phyloP scores from a whole-genome alignment of 2,329 filamentous ascomycete species.

The Phaeomoniella chlamydospora region DNA sequence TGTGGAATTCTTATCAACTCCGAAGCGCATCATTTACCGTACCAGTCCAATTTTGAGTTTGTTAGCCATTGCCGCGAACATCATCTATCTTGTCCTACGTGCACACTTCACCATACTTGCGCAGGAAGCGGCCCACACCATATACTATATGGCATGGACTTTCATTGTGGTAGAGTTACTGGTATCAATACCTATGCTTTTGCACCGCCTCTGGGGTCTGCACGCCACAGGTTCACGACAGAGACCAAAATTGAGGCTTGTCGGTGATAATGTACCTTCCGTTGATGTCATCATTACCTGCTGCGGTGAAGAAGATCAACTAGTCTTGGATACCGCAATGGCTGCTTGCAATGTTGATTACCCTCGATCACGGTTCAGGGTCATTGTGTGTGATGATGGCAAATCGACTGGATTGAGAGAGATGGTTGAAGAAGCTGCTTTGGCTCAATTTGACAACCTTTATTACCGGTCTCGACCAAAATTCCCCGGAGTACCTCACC shows the following conservation, averaged over 20 bases:
- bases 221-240: slow-evolving; percentile 1
- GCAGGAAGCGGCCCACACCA: slow-evolving; percentile 4
- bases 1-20: slow-evolving; percentile 4
- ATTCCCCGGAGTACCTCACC: slow-evolving; percentile 14
- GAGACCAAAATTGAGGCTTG: slow-evolving; percentile 7
- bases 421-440: slow-evolving; percentile 22
- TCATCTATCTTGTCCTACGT: slow-evolving; percentile 7
- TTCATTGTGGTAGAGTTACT: slow-evolving; percentile 8
- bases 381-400: slow-evolving; percentile 39
- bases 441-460: slow-evolving; percentile 17
- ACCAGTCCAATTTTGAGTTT: slow-evolving; percentile 6
- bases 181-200: slow-evolving; percentile 6
- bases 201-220: slow-evolving; percentile 6
- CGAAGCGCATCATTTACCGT: slow-evolving; percentile 5
- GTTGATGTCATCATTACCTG: slow-evolving; percentile 43
- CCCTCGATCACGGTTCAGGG: slow-evolving; percentile 35
- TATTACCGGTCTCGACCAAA: slow-evolving; percentile 26
- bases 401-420: slow-evolving; percentile 19
- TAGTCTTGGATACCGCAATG: slow-evolving; percentile 40
- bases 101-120: slow-evolving; percentile 6
- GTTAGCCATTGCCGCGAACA: slow-evolving; percentile 6
- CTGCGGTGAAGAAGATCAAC: slow-evolving; percentile 40
- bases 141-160: slow-evolving; percentile 9
- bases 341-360: slow-evolving; percentile 40
- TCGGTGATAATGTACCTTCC: slow-evolving; percentile 31